Conservation (phyloP, 805 yeast species). For the Kazachstania psychrophila region DNA sequence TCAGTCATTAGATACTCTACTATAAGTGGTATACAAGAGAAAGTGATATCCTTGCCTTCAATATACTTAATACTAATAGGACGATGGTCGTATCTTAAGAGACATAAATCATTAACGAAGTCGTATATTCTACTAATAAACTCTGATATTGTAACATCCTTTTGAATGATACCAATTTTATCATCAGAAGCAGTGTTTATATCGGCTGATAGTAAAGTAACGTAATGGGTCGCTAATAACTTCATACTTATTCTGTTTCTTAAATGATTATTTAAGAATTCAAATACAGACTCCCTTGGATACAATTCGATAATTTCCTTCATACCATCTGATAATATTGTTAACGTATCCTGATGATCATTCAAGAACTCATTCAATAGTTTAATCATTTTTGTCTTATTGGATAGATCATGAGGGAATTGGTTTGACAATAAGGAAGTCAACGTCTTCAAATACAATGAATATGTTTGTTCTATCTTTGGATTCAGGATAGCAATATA, state of each 20-base stretch:
- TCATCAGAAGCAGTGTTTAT: neutral
- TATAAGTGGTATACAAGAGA: conserved; percentile 83
- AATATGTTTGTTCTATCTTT: conserved; percentile 67
- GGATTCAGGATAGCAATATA: conserved; percentile 83
- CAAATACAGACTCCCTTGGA: conserved; percentile 41
- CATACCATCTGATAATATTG: conserved; percentile 75
- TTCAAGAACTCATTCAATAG: conserved; percentile 54
- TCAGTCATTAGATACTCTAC: conserved; percentile 83
- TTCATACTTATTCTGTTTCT: conserved; percentile 82
- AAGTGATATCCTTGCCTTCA: conserved; percentile 43
- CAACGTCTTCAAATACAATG: conserved; percentile 63
- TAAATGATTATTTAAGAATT: conserved; percentile 66
- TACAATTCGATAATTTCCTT: conserved; percentile 40
- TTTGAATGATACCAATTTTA: conserved; percentile 56
- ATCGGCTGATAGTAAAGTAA: conserved; percentile 43
- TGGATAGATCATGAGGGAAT: conserved; percentile 40
- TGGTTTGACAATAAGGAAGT: conserved; percentile 37
- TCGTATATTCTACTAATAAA: conserved; percentile 57
- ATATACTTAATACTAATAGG: conserved; percentile 36
- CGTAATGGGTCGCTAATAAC: conserved; percentile 76
- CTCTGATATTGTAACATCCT: conserved; percentile 51
- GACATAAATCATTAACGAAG: conserved; percentile 74
- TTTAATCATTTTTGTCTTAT: conserved; percentile 44
- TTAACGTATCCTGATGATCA: conserved; percentile 76
- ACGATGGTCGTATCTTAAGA: conserved; percentile 71